phyloP scores from a whole-genome alignment of 345 rosid genomes.

The Conringia planisiliqua region DNA sequence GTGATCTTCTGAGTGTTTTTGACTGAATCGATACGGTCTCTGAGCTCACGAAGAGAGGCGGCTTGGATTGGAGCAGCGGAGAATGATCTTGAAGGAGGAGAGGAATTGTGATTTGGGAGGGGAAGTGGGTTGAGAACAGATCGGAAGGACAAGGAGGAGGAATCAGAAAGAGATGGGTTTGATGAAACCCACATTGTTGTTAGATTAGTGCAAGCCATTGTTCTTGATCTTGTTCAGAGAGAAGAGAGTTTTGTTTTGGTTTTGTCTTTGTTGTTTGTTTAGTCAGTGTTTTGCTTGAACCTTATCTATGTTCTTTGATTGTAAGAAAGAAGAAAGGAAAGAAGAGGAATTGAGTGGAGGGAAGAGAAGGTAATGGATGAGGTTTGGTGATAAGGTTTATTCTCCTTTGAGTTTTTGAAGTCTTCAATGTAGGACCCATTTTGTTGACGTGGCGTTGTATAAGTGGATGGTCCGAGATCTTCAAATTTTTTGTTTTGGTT shows the following conservation, averaged over 20 bases:
- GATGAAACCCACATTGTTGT: conserved; percentile 82
- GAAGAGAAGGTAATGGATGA: conserved; percentile 53
- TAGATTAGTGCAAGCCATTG: conserved; percentile 78
- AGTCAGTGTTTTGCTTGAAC: conserved; percentile 36
- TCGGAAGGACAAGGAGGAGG: conserved; percentile 66
- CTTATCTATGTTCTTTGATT: conserved; percentile 29
- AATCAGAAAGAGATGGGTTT: conserved; percentile 72
- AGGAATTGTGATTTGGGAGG: conserved; percentile 43
- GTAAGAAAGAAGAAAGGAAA: conserved; percentile 3
- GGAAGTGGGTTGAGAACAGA: conserved; percentile 61
- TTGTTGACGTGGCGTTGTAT: conserved; percentile 23
- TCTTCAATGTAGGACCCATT: conserved; percentile 22
- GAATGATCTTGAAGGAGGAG: conserved; percentile 48
- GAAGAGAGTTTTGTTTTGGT: neutral
- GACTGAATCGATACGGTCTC: conserved; percentile 72
- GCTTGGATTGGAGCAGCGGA: conserved; percentile 58
- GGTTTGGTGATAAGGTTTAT: conserved; percentile 73
- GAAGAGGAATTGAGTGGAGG: conserved; percentile 32
- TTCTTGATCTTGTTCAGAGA: conserved; percentile 1
- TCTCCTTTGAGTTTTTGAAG: conserved; percentile 36
- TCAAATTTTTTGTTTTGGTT: neutral
- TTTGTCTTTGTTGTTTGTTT: conserved; percentile 2
- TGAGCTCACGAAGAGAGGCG: conserved; percentile 76
- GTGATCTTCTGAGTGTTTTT: conserved; percentile 97
- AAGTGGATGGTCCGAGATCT: conserved; percentile 18